Evolutionary conservation across 2,329 filamentous ascomycete genomes (phyloP), one percentile per base, ranked within the genome.

Genomic region (Chaetomiaceae sp.): DNA sequence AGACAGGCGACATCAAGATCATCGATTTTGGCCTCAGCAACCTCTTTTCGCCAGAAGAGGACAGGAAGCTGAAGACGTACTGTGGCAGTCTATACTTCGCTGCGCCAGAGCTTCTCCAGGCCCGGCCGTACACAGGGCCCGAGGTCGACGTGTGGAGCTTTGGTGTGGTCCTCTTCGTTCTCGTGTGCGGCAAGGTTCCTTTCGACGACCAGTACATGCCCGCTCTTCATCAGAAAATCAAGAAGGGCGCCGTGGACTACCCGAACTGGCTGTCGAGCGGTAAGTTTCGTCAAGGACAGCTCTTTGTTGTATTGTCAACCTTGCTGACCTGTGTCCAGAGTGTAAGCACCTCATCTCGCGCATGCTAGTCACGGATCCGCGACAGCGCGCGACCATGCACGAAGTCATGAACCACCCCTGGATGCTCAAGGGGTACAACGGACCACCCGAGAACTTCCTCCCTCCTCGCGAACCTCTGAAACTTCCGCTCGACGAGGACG

Each of bases 151-250:
- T 97, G 1, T 98, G 93, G 93, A 97, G 93, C 69, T 97, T 97
- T 67, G 93, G 93, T 18, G 96, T 98, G 58, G 93, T 98, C 11
- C 77, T 98, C 12, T 98, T 97, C 60, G 93, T 98, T 48, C 69
- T 98, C 51, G 93, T 97, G 4, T 97, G 93, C 62, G 93, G 93
- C 42, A 97, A 97, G 66, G 93, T 98, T 3, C 93, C 93, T 0
- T 98, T 98, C 61, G 93, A 98, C 63, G 93, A 98, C 62, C 93
- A 98, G 69, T 96, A 90, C 70, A 98, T 98, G 89, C 93, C 91
- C 29, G 90, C 95, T 53, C 73, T 98, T 39, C 93, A 98, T 68
- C 90, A 91, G 48, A 98, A 98, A 71, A 98, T 98, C 68, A 98
- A 98, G 72, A 95, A 95, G 64, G 93, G 93, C 29, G 70, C 87